phyloP scores from a whole-genome alignment of 495 filamentous ascomycete species.

The Alectoria sarmentosa region DNA sequence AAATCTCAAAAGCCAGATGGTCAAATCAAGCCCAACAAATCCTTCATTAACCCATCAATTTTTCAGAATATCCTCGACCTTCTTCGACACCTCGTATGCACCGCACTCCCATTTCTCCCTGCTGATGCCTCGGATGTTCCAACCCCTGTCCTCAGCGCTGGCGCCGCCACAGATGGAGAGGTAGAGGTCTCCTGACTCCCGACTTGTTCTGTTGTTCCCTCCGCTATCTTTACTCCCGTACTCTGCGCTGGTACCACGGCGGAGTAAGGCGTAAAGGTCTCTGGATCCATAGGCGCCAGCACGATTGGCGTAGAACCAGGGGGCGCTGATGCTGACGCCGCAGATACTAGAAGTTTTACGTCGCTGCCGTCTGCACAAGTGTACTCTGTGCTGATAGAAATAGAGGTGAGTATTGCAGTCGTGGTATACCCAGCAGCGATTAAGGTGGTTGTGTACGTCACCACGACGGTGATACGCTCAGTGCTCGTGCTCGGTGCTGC shows the following conservation, averaged over 20 bases:
- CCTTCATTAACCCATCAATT: not conserved
- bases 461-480: not conserved
- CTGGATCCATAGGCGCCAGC: not conserved
- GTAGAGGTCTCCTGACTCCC: not conserved
- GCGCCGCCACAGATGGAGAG: not conserved
- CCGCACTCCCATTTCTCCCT: not conserved
- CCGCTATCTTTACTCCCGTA: not conserved
- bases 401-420: conserved; percentile 1
- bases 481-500: not conserved
- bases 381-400: conserved; percentile 2
- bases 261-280: not conserved
- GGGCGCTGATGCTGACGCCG: not conserved
- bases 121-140: not conserved
- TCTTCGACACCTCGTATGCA: not conserved
- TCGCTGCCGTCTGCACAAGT: not conserved
- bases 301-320: not conserved
- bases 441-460: not conserved
- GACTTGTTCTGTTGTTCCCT: not conserved
- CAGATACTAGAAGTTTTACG: not conserved
- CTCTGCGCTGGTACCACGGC: not conserved
- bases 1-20: not conserved
- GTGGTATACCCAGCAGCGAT: not conserved
- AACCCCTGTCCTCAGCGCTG: not conserved
- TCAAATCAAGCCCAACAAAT: not conserved
- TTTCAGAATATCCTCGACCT: not conserved